phyloP scores from a whole-genome alignment of 768 basidiomycete species.

The Termitomyces sp. region DNA sequence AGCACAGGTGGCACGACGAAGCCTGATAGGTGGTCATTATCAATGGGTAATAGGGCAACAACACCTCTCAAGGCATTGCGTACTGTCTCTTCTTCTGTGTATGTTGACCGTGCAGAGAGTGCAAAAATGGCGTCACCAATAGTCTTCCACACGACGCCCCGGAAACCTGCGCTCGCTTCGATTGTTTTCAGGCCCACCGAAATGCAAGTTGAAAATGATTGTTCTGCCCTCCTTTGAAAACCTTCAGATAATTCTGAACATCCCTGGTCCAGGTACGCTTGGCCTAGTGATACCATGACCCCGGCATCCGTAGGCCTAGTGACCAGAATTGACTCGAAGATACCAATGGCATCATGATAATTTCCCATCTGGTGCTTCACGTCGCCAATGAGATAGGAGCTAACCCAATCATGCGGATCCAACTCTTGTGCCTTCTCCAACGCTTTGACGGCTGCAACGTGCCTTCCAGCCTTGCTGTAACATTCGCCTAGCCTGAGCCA shows the following conservation, averaged over 20 bases:
- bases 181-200: conserved; percentile 47
- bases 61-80: conserved; percentile 33
- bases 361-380: conserved; percentile 78
- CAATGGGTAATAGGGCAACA: conserved; percentile 36
- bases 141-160: conserved; percentile 79
- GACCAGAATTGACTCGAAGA: conserved; percentile 57
- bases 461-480: conserved; percentile 84
- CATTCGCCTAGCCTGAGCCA: conserved; percentile 94
- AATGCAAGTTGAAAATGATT: conserved; percentile 67
- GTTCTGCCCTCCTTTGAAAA: conserved; percentile 71
- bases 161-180: conserved; percentile 57
- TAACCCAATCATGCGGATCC: conserved; percentile 79
- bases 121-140: conserved; percentile 74
- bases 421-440: conserved; percentile 73
- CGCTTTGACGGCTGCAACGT: conserved; percentile 87
- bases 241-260: conserved; percentile 63
- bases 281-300: conserved; percentile 67
- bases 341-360: conserved; percentile 69
- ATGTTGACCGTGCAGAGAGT: conserved; percentile 54
- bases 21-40: conserved; percentile 40
- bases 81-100: conserved; percentile 43
- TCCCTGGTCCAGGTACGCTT: conserved; percentile 72
- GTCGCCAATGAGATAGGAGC: conserved; percentile 79
- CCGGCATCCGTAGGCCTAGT: conserved; percentile 67
- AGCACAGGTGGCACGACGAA: conserved; percentile 35